Evolutionary conservation across 768 basidiomycete genomes (phyloP).

Genomic region (Boletus sp.): DNA sequence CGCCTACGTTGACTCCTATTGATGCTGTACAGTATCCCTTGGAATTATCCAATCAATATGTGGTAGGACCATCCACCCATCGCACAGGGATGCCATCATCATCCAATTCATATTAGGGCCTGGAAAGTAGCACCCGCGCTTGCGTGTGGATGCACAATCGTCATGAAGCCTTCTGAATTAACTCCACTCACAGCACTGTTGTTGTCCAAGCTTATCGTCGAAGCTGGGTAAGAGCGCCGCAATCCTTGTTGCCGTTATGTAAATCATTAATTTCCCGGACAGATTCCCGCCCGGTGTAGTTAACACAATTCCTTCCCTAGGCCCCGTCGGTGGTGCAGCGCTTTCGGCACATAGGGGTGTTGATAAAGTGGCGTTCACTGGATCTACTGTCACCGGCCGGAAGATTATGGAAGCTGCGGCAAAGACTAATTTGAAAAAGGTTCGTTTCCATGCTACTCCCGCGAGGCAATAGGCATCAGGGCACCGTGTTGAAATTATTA

Average conservation of each 20-base stretch:
- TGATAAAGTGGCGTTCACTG: slow-evolving; percentile 95
- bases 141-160: slow-evolving; percentile 87
- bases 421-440: slow-evolving; percentile 93
- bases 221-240: slow-evolving; percentile 65
- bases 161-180: slow-evolving; percentile 93
- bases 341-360: slow-evolving; percentile 80
- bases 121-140: slow-evolving; percentile 96
- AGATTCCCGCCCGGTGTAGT: slow-evolving; percentile 91
- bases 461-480: slow-evolving; percentile 21
- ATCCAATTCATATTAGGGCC: slow-evolving; percentile 41
- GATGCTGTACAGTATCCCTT: slow-evolving; percentile 62
- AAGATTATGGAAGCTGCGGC: slow-evolving; percentile 92
- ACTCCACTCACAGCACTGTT: slow-evolving; percentile 83
- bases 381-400: slow-evolving; percentile 85
- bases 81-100: background rate
- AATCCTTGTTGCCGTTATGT: slow-evolving; percentile 10
- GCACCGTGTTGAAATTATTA: slow-evolving; percentile 9
- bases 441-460: slow-evolving; percentile 31
- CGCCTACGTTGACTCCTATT: slow-evolving; percentile 8
- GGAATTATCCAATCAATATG: slow-evolving; percentile 92
- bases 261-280: slow-evolving; percentile 13
- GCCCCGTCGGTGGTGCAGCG: slow-evolving; percentile 80
- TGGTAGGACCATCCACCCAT: slow-evolving; percentile 44
- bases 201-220: slow-evolving; percentile 74
- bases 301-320: slow-evolving; percentile 84